Base-by-base conservation (phyloP, 495 filamentous ascomycete species). In the Jackrogersella minutella region DNA sequence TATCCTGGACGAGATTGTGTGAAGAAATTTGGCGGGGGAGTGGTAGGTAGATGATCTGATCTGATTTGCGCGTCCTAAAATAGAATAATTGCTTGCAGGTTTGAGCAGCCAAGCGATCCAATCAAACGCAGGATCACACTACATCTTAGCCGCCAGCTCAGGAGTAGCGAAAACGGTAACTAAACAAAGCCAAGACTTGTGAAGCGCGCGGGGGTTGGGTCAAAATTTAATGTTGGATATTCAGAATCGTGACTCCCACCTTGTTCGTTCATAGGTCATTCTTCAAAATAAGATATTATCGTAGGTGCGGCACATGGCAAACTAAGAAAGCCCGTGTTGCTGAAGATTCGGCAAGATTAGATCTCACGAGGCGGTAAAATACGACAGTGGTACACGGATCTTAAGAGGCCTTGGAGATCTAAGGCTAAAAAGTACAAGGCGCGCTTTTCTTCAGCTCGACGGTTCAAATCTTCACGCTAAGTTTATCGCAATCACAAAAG, bases 81-180 rank as follows among this genome's bases (percentile, higher is more conserved):
- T 71, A 71, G 68, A 60, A 63, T 46, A 28, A 64, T 64, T 71
- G 64, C 58, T 62, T 52, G 61, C 63, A 62, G 47, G 64, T 24
- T 62, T 17, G 19, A 56, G 19, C 5, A 33, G 37, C 13, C 36
- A 60, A 36, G 41, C 59, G 53, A 53, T 16, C 68, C 68, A 71
- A 71, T 71, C 63, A 71, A 34, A 44, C 5, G 5, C 33, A 46
- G 50, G 19, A 67, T 71, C 68, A 71, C 68, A 71, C 63, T 60
- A 65, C 68, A 68, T 67, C 39, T 58, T 71, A 71, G 68, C 63
- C 68, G 68, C 68, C 53, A 69, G 43, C 49, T 40, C 22, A 28
- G 2, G 43, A 60, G 55, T 49, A 39, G 50, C 55, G 55, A 52
- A 64, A 64, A 64, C 41, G 66, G 66, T 24, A 69, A 64, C 54